These are phyloP conservation scores for Xerocomellus amylosporus DNA, from an alignment of 768 basidiomycete species.

Conservation along the genomic window DNA sequence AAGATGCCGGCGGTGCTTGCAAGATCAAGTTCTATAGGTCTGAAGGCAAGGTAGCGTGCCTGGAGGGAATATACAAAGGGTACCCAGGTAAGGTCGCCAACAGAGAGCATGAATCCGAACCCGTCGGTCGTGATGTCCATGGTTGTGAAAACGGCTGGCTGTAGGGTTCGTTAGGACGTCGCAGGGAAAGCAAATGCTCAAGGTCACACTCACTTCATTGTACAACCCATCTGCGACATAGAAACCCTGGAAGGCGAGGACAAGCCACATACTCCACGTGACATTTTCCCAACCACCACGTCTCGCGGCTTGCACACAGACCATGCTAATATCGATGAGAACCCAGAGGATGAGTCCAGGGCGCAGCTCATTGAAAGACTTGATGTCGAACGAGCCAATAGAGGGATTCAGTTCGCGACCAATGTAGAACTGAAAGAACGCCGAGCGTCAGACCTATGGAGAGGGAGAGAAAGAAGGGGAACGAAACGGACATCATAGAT, in stretches of 20 bases:
- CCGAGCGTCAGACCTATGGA: not conserved
- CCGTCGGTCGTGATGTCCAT: constrained; percentile 99
- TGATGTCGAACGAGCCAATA: constrained; percentile 72
- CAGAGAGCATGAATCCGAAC: constrained; percentile 96
- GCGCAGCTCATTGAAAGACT: constrained; percentile 52
- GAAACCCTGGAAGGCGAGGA: constrained; percentile 78
- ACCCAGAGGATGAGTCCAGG: constrained; percentile 82
- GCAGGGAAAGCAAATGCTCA: not conserved
- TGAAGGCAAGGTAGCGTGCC: constrained; percentile 92
- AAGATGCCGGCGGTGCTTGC: constrained; percentile 54
- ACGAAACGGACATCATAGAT: constrained; percentile 79
- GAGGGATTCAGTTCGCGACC: constrained; percentile 94
- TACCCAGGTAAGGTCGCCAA: constrained; percentile 92
- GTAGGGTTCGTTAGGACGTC: not conserved
- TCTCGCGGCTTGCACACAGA: constrained; percentile 84
- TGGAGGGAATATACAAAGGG: constrained; percentile 94
- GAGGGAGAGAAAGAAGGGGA: not conserved
- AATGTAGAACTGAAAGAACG: constrained; percentile 72
- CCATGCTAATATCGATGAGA: constrained; percentile 85
- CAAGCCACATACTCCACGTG: constrained; percentile 92
- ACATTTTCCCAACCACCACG: constrained; percentile 59
- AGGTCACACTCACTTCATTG: constrained; percentile 68
- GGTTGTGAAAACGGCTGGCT: constrained; percentile 88
- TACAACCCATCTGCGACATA: constrained; percentile 87
- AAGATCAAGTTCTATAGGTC: constrained; percentile 73